Base-by-base conservation (phyloP, 495 filamentous ascomycete genomes). In the Tetracladium marchalianum region DNA sequence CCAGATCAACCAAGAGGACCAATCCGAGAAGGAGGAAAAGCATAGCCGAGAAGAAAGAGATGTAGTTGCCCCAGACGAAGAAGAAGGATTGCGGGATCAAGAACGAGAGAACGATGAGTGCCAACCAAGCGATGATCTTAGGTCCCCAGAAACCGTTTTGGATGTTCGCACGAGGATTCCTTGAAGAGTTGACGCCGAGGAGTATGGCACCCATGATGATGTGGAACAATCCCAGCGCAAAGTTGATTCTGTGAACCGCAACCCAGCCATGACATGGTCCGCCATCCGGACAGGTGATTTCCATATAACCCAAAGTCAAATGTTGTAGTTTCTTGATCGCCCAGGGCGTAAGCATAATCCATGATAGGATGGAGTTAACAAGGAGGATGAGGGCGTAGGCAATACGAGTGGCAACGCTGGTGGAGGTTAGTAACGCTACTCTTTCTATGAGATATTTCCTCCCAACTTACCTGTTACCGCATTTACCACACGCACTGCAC, bases 281-380 rank as follows among this genome's bases (percentile, higher is more conserved):
- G 7, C 22, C 22, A 15, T 87, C 87, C 33, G 85, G 80, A 60
- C 92, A 98, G 54, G 76, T 80, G 55, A 98, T 92, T 55, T 84
- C 84, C 66, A 98, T 88, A 60, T 96, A 96, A 66, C 97, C 88
- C 41, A 98, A 71, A 24, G 88, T 90, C 39, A 97, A 64, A 52
- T 90, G 77, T 60, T 95, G 81, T 9, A 98, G 70, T 59, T 96
- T 96, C 57, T 95, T 89, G 62, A 96, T 82, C 12, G 92, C 92
- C 92, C 93, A 98, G 49, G 88, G 87, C 8, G 92, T 97, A 73
- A 97, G 90, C 89, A 97, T 94, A 31, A 98, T 85, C 92, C 92
- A 98, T 24, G 93, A 90, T 39, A 94, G 62, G 50, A 96, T 94
- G 39, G 89, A 95, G 76, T 98, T 97, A 68, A 95, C 65, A 51